Base-by-base conservation (phyloP, 2,329 filamentous ascomycete genomes). In the Botryotinia convoluta region DNA sequence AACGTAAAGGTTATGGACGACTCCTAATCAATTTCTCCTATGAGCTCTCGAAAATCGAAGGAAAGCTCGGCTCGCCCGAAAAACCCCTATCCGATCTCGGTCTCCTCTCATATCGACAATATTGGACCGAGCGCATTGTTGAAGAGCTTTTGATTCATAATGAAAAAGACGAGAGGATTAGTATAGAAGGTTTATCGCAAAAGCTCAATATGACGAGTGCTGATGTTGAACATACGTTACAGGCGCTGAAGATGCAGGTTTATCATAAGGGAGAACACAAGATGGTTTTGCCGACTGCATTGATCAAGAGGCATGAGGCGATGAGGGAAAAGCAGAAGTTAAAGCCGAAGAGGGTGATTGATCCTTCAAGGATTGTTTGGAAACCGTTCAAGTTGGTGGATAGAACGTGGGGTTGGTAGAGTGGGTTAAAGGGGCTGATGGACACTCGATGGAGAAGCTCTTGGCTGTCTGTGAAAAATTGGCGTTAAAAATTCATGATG, bases 231-330 rank as follows among this genome's bases (percentile, higher is more conserved):
- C 94, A 98, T 82, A 98, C 96, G 0, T 84, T 99, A 69, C 94
- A 98, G 81, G 95, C 95, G 73, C 86, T 98, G 74, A 96, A 95
- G 81, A 97, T 99, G 93, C 89, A 98, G 81, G 89, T 96, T 63
- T 98, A 98, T 81, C 94, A 95, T 79, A 97, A 97, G 86, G 95
- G 95, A 77, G 95, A 97, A 80, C 96, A 98, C 86, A 95, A 98
- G 82, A 93, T 99, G 78, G 94, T 98, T 37, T 87, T 99, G 45
- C 95, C 95, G 0, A 92, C 96, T 76, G 91, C 93, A 74, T 88
- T 97, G 69, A 86, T 98, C 62, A 86, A 88, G 76, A 87, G 90
- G 79, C 76, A 80, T 73, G 84, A 90, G 76, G 88, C 90, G 73
- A 90, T 93, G 79, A 88, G 92, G 76, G 92, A 94, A 78, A 97